Evolutionary conservation across 2,329 filamentous ascomycete genomes (phyloP).

Genomic region (Aspergillus brasiliensis): DNA sequence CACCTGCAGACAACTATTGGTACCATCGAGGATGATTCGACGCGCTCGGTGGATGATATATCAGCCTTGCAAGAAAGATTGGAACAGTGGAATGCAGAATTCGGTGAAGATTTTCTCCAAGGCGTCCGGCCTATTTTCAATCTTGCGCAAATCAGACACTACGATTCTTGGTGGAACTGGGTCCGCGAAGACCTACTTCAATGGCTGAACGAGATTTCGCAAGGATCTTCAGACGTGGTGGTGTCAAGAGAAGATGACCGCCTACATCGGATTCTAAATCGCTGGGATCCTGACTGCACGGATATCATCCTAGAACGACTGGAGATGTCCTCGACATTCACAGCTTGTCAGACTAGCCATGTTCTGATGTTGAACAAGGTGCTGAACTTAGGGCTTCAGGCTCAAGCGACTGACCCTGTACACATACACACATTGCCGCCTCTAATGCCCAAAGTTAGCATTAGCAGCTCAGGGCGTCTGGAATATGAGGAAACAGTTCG

Average conservation of each 20-base stretch:
- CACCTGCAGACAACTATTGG: conserved; percentile 6
- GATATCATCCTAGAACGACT: conserved; percentile 12
- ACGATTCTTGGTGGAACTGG: conserved; percentile 44
- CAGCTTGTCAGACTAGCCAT: not conserved
- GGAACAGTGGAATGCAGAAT: conserved; percentile 30
- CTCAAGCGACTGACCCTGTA: conserved; percentile 11
- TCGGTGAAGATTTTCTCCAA: conserved; percentile 31
- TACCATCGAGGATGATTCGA: not conserved
- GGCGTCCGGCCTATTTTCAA: conserved; percentile 36
- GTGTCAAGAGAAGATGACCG: not conserved
- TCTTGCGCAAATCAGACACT: conserved; percentile 28
- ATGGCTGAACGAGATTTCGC: conserved; percentile 8
- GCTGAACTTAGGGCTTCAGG: conserved; percentile 2
- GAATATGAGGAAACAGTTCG: conserved; percentile 16
- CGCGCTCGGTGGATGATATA: not conserved
- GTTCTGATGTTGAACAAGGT: conserved; percentile 7
- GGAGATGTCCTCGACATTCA: not conserved
- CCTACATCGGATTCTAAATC: conserved; percentile 15
- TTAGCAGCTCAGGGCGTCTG: conserved; percentile 6
- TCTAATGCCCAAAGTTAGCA: conserved; percentile 12
- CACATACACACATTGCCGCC: conserved; percentile 14
- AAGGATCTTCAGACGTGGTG: not conserved
- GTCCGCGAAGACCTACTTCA: conserved; percentile 27
- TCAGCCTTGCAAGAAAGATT: conserved; percentile 21
- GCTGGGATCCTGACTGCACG: conserved; percentile 20